Conservation (phyloP, 1,284 basidiomycete species). For the Exobasidium rhododendri region DNA sequence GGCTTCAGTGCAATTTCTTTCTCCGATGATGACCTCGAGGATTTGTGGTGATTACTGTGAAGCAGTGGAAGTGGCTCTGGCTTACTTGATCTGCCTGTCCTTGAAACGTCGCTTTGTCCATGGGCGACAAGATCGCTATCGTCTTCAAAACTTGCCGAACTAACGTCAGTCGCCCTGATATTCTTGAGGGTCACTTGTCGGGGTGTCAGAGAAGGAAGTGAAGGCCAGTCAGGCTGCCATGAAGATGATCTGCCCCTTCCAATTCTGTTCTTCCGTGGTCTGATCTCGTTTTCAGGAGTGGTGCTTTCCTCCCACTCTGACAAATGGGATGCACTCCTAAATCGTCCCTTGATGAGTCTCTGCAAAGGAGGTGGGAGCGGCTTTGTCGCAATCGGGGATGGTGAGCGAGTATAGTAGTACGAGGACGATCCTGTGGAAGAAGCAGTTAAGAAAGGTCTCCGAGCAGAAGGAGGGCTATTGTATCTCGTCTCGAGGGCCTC, state of each 20-base stretch:
- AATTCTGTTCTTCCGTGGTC: slow-evolving; percentile 26
- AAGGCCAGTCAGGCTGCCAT: slow-evolving; percentile 26
- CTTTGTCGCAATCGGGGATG: not conserved
- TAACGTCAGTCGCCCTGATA: too few relatives aligned
- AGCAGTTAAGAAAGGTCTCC: not conserved
- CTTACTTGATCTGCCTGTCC: not conserved
- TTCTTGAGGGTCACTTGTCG: too few relatives aligned
- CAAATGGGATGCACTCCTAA: not conserved
- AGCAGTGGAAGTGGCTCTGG: not conserved
- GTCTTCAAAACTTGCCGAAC: too few relatives aligned
- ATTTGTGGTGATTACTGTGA: not conserved
- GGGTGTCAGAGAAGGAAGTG: slow-evolving; percentile 18
- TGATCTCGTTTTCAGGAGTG: slow-evolving; percentile 18
- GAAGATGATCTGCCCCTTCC: slow-evolving; percentile 25
- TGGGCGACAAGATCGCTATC: too few relatives aligned
- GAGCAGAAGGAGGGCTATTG: not conserved
- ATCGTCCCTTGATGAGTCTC: not conserved
- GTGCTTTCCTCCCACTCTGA: not conserved
- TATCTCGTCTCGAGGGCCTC: too few relatives aligned
- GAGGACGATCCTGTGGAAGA: not conserved
- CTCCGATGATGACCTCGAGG: not conserved
- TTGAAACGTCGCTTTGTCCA: not conserved
- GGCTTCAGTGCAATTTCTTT: not conserved
- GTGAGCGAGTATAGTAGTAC: not conserved
- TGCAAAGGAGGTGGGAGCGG: not conserved